Evolutionary conservation across 306 rosid species (phyloP).

Genomic region (Acacia crassicarpa): DNA sequence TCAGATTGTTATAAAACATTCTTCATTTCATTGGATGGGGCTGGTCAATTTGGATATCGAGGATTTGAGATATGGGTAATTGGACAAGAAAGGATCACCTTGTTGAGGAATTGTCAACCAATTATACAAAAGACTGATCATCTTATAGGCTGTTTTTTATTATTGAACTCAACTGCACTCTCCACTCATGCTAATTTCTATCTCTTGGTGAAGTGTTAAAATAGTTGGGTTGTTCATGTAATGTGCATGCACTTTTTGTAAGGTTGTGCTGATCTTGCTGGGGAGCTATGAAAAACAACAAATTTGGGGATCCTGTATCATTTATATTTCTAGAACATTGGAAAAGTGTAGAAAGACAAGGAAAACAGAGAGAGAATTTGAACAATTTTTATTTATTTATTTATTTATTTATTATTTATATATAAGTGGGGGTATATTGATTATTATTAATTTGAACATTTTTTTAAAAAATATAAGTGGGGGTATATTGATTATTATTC

Average conservation of each 20-base stretch:
- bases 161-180: background rate
- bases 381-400: background rate
- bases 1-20: background rate
- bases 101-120: conserved; percentile 21
- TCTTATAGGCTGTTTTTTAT: conserved; percentile 12
- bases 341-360: background rate
- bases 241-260: background rate
- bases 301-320: background rate
- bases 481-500: background rate
- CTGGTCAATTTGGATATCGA: background rate
- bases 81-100: conserved; percentile 7
- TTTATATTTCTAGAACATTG: background rate
- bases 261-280: conserved; percentile 8
- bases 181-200: conserved; percentile 6
- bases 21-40: conserved; percentile 8
- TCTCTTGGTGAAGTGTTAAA: conserved; percentile 15
- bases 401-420: too few relatives aligned
- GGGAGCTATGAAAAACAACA: background rate
- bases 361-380: background rate
- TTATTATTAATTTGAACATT: too few relatives aligned
- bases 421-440: background rate
- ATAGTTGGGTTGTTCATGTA: conserved; percentile 15
- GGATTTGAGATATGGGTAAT: background rate
- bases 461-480: too few relatives aligned
- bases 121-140: conserved; percentile 22